phyloP scores from a whole-genome alignment of 2,329 filamentous ascomycete genomes.

The Cladobotryum protrusum region DNA sequence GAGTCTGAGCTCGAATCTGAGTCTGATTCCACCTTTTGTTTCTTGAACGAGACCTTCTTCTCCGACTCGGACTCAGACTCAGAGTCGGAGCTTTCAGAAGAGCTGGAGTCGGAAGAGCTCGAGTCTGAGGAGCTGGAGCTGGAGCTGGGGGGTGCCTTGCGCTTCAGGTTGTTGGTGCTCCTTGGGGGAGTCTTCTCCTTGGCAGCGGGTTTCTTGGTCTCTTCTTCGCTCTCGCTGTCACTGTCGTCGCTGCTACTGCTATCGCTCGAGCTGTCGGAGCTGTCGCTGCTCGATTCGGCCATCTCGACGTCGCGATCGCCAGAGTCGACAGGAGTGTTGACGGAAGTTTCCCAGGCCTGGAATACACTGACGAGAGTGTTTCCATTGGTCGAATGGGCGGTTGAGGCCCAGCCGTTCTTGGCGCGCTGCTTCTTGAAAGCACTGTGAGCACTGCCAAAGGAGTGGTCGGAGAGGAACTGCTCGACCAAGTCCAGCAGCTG shows the following conservation, averaged over 20 bases:
- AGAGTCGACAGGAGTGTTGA: conserved; percentile 14
- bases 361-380: conserved; percentile 44
- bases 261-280: conserved; percentile 29
- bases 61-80: conserved; percentile 19
- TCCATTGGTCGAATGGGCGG: conserved; percentile 15
- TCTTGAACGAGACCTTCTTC: conserved; percentile 47
- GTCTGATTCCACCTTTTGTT: conserved; percentile 35
- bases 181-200: conserved; percentile 16
- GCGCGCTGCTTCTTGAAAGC: conserved; percentile 58
- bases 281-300: conserved; percentile 9
- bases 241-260: conserved; percentile 17
- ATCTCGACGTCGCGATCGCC: conserved; percentile 18
- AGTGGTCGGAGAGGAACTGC: conserved; percentile 58
- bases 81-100: conserved; percentile 33
- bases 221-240: conserved; percentile 19
- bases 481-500: conserved; percentile 63
- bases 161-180: conserved; percentile 30
- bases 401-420: conserved; percentile 42
- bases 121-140: conserved; percentile 22
- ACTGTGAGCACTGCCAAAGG: conserved; percentile 55
- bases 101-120: conserved; percentile 30
- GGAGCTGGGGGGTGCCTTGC: conserved; percentile 31
- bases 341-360: conserved; percentile 41
- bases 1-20: conserved; percentile 12
- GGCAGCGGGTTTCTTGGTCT: conserved; percentile 15